Percentiles rank a stretch among this genome's conserved stretches.
Conservation (phyloP, 2,329 filamentous ascomycete genomes). For the Thielaviopsis euricoi region DNA sequence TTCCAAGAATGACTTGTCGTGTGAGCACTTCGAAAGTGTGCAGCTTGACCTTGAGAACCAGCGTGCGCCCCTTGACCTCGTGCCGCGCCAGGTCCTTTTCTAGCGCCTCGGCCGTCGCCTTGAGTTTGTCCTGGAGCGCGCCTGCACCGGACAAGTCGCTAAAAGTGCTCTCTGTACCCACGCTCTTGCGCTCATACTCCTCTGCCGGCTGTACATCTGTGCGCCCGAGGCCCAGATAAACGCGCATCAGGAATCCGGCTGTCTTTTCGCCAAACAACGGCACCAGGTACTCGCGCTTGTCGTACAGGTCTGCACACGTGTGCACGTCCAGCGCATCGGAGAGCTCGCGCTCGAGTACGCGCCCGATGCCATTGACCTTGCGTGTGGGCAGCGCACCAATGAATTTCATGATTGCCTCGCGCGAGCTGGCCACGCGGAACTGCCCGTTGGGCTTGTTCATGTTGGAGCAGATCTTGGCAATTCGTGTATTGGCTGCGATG, state of each 20-base stretch:
- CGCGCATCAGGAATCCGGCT: constrained; percentile 69
- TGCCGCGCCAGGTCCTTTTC: constrained; percentile 70
- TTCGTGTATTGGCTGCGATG: constrained; percentile 80
- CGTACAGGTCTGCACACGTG: constrained; percentile 76
- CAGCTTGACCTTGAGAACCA: constrained; percentile 84
- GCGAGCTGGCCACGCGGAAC: constrained; percentile 56
- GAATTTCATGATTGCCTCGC: constrained; percentile 63
- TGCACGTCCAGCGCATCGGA: constrained; percentile 67
- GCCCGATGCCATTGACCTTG: constrained; percentile 89
- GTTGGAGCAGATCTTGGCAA: constrained; percentile 93
- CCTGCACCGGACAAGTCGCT: constrained; percentile 54
- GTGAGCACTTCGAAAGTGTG: constrained; percentile 89
- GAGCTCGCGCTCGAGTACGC: constrained; percentile 83
- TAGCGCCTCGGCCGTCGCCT: constrained; percentile 66
- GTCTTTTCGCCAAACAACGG: constrained; percentile 84
- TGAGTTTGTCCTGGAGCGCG: constrained; percentile 59
- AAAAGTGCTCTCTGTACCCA: constrained; percentile 89
- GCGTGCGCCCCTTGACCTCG: constrained; percentile 74
- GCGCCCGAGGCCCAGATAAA: constrained; percentile 71
- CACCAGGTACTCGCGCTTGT: constrained; percentile 53
- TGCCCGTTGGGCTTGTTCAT: constrained; percentile 95
- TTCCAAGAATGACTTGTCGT: constrained; percentile 59
- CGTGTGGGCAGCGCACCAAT: constrained; percentile 71
- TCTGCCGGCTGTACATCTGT: constrained; percentile 76
- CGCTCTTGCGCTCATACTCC: constrained; percentile 80